Base-by-base conservation (phyloP, 2,329 filamentous ascomycete genomes). In the Calonectria hawksworthii region DNA sequence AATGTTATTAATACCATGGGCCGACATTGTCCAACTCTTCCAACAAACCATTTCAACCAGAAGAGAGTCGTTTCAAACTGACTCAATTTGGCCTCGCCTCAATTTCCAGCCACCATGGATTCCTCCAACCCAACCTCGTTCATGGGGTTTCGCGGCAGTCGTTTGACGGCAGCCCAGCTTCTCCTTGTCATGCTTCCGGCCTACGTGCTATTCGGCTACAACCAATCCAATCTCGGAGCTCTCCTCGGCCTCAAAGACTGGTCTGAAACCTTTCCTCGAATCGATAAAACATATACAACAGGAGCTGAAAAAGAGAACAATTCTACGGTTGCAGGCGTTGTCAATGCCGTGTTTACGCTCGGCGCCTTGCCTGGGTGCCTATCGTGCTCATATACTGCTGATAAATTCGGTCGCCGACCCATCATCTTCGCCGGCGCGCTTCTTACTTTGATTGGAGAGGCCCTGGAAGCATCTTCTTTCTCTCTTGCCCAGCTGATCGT, bases 231-330 rank as follows among this genome's bases (percentile, higher is more conserved):
- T 18, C 61, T 64, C 21, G 61, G 61, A 47, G 61, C 61, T 7
- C 61, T 64, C 16, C 59, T 64, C 28, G 38, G 61, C 8, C 61
- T 64, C 23, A 10, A 64, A 23, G 61, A 64, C 28, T 64, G 61
- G 61, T 64, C 61, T 16, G 10, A 47, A 28, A 64, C 61, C 8
- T 64, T 64, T 3, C 61, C 61, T 16, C 38, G 41, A 64, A 64
- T 64, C 61, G 61, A 64, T n/a, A 64, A 64, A 47, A 64, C 61
- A 47, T 64, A 64, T 28, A 64, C 61, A 13, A 64, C 38, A 32
- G 61, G 61, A 7, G 61, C 61, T 5, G 16, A 64, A 18, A 64
- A 64, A 6, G 61, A 30, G 16, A 44, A 64, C 26, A 64, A 64
- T 21, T 30, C 38, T 8, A 64, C 61, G 0, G 38, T 64, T 32